Base-by-base conservation (phyloP, 1,284 basidiomycete species). In the Ceratobasidium sp. region DNA sequence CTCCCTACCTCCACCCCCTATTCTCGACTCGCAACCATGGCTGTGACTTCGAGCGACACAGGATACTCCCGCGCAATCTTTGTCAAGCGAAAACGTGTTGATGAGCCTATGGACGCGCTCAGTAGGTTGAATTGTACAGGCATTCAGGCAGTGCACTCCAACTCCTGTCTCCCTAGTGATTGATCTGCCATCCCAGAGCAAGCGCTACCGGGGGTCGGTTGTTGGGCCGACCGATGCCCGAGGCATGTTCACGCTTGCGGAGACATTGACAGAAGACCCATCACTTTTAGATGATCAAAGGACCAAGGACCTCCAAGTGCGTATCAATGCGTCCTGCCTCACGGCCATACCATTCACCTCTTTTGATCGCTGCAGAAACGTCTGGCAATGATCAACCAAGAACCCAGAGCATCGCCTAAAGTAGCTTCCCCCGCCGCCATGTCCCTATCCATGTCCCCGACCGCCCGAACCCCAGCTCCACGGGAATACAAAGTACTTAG, bases 1-100 rank as follows among this genome's bases (percentile, higher is more conserved):
- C 49, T 34, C 32, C 51, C n/a, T 15, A 15, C 52, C 37, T 70
- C 67, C 52, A 19, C 67, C 52, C 44, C 51, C 52, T 22, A n/a
- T 71, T 57, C 34, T 61, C 19, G 32, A 61, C 29, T 37, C 11
- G 37, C 1, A 69, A 11, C 51, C 56, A 71, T 71, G 69, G 56
- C 69, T 29, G 43, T 71, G 25, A 46, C 54, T 32, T 1, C 69
- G n/a, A 62, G 43, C 15, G 69, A 71, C 9, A 32, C 40, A 46
- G 62, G 40, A 25, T 71, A 71, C 32, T 71, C 69, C 61, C 69
- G 69, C n/a, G 69, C 69, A n/a, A 71, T 71, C n/a, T 71, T 71
- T 44, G 69, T 71, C 56, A 71, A 71, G 51, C 56, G 69, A 46
- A 71, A 71, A 54, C 69, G 69, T 61, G 69, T 71, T 37, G 69